Conservation (phyloP, 306 rosid species). For the Quercus parvula region DNA sequence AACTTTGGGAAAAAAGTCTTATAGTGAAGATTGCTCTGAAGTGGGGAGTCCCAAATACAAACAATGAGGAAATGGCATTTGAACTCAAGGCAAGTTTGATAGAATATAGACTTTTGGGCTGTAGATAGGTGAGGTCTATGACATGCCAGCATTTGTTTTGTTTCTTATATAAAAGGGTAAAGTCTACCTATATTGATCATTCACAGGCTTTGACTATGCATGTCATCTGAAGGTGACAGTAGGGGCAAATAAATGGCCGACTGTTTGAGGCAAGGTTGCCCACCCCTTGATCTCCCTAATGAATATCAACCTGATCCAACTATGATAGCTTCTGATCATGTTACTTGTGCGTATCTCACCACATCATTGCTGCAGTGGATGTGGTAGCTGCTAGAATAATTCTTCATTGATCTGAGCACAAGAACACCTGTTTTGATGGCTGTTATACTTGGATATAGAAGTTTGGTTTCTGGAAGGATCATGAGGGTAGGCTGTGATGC, state of each 20-base stretch:
- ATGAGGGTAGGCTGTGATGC: background rate
- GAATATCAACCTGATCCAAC: background rate
- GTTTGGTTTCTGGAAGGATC: constrained; percentile 1
- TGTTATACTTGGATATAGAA: background rate
- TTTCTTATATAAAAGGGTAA: background rate
- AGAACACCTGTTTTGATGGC: background rate
- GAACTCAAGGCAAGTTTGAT: constrained; percentile 75
- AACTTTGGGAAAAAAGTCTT: constrained; percentile 83
- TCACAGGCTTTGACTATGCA: background rate
- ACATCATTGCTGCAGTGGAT: background rate
- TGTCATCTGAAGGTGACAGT: background rate
- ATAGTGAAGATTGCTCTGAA: constrained; percentile 77
- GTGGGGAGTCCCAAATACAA: constrained; percentile 65
- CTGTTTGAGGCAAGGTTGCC: background rate
- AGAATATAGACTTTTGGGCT: constrained; percentile 5
- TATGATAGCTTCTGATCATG: background rate
- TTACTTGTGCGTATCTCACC: background rate
- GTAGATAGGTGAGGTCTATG: constrained; percentile 3
- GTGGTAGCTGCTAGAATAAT: background rate
- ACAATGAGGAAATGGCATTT: constrained; percentile 68
- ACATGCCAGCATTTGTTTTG: constrained; percentile 3
- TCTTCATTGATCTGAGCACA: background rate
- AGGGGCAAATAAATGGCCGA: background rate
- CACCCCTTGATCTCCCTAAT: background rate
- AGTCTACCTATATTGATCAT: background rate